These are phyloP conservation scores for Prunus persica DNA, from an alignment of 306 rosid genomes.

Conservation along the genomic window Prunus_persica_NCBIv2 NC_034014.1:24913001-24913500, in stretches of 20 bases:
- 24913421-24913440: constrained; percentile 99
- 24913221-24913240: constrained; percentile 71
- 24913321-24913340: constrained; percentile 52
- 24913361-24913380: constrained; percentile 47
- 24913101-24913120: constrained; percentile 44
- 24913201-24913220: constrained; percentile 45
- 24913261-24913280: constrained; percentile 42
- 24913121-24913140: constrained; percentile 60
- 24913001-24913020: no score
- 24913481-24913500: constrained; percentile 44
- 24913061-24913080: neutral
- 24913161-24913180: constrained; percentile 49
- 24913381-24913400: constrained; percentile 55
- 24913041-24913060: no score
- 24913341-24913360: constrained; percentile 56
- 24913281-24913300: constrained; percentile 56
- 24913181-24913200: constrained; percentile 45
- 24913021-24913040: no score
- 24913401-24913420: constrained; percentile 90
- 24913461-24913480: constrained; percentile 68
- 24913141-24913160: constrained; percentile 64
- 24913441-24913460: constrained; percentile 66
- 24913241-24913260: constrained; percentile 43
- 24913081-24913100: constrained; percentile 75
- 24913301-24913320: constrained; percentile 44